Percentiles rank a stretch among this genome's conserved stretches.
Evolutionary conservation across 129 eudicot species (phyloP).

Genomic region (Calendula officinalis): DNA sequence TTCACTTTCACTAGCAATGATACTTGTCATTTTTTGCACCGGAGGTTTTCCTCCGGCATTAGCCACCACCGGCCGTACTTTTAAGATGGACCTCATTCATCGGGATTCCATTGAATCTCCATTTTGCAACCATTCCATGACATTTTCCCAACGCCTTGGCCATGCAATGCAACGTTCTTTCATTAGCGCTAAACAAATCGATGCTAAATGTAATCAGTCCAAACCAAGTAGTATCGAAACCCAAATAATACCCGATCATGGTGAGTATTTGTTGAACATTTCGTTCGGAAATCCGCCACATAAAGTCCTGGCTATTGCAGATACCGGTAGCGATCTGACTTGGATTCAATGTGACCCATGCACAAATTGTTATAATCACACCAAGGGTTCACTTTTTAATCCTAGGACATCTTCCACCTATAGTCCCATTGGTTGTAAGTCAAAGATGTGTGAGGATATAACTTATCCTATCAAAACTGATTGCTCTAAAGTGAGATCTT

Average conservation of each 20-base stretch:
- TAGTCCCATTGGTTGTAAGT: conserved; percentile 21
- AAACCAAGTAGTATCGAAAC: conserved; percentile 12
- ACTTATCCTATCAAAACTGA: not conserved
- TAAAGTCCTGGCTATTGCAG: conserved; percentile 28
- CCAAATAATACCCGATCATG: conserved; percentile 28
- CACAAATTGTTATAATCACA: conserved; percentile 27
- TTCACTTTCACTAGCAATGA: conserved; percentile 19
- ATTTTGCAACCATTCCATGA: conserved; percentile 19
- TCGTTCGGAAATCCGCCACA: conserved; percentile 32
- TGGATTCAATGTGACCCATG: conserved; percentile 51
- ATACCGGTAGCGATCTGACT: conserved; percentile 36
- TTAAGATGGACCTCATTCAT: conserved; percentile 33
- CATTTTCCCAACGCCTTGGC: conserved; percentile 26
- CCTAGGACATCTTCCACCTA: conserved; percentile 32
- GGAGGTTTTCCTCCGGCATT: not conserved
- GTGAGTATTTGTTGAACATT: conserved; percentile 38
- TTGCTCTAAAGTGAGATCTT: conserved; percentile 6
- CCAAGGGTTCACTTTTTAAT: conserved; percentile 21
- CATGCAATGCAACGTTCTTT: conserved; percentile 35
- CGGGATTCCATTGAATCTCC: conserved; percentile 41
- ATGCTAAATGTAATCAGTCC: not conserved
- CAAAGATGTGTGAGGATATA: not conserved
- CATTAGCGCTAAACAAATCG: conserved; percentile 12
- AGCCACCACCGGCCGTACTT: not conserved
- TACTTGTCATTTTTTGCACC: conserved; percentile 14